These are phyloP conservation scores for Scheffersomyces ergatensis DNA, from an alignment of 805 yeast genomes.

Conservation along the genomic window DNA sequence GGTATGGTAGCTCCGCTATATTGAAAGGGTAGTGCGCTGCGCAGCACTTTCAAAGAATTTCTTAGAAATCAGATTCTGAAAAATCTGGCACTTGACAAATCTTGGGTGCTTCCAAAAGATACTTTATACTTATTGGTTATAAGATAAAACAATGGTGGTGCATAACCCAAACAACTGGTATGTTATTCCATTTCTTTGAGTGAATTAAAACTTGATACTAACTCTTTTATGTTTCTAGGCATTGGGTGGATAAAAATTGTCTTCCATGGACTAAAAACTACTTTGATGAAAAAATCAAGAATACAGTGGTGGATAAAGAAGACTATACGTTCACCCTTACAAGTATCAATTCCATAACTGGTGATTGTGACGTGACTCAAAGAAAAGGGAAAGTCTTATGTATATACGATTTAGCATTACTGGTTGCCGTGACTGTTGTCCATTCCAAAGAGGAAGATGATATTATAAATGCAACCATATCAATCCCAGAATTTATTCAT, in stretches of 20 bases:
- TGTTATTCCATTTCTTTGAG: slow-evolving; percentile 13
- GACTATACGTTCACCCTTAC: slow-evolving; percentile 26
- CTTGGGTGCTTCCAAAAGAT: too few species aligned
- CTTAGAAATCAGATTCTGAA: too few species aligned
- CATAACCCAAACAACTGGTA: slow-evolving; percentile 71
- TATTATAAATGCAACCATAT: slow-evolving; percentile 40
- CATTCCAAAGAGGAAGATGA: slow-evolving; percentile 14
- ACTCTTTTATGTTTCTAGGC: slow-evolving; percentile 35
- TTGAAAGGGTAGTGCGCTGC: too few species aligned
- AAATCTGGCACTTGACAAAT: too few species aligned
- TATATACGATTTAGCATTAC: slow-evolving; percentile 63
- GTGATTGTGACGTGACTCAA: slow-evolving; percentile 82
- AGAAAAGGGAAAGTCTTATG: slow-evolving; percentile 80
- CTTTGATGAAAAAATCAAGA: slow-evolving; percentile 37
- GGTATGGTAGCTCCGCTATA: too few species aligned
- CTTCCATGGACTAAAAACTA: slow-evolving; percentile 61
- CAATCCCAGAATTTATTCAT: slow-evolving; percentile 69
- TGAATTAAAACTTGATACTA: neutral
- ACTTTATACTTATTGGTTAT: too few species aligned
- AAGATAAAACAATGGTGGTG: slow-evolving; percentile 61
- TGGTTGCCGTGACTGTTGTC: slow-evolving; percentile 44
- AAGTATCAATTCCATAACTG: slow-evolving; percentile 44
- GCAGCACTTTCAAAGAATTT: too few species aligned
- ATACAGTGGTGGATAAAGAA: slow-evolving; percentile 25
- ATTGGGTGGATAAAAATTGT: slow-evolving; percentile 71